Base-by-base conservation (phyloP, 176 grass and related monocot genomes). In the Eleusine coracana region DNA sequence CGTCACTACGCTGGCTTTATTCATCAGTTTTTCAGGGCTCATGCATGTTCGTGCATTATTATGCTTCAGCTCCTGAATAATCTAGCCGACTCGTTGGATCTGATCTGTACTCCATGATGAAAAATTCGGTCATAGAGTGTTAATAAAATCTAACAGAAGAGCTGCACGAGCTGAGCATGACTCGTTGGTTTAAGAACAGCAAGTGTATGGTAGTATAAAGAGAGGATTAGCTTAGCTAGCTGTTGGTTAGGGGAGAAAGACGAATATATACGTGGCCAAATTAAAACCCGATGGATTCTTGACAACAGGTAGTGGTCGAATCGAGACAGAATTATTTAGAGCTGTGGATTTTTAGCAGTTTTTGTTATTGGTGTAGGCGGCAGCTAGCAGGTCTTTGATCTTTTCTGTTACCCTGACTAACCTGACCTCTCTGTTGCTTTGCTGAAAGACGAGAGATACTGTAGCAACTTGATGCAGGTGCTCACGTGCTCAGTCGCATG, bases 51-150 rank as follows among this genome's bases (percentile, higher is more conserved):
- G 70, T 28, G 71, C 81, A 52, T 39, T 23, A 83, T 50, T 3
- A 50, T 83, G 37, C 49, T 71, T 44, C 51, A 18, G 3, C n/a
- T 45, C 13, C 62, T 65, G 28, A 65, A 15, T 1, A 31, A 15
- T 29, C 12, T 14, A 14, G 12, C 10, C 8, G 23, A 45, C 44
- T 46, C 44, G 41, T 60, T 45, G 56, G 75, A 77, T 63, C 74
- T 59, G 73, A 49, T 49, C 52, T 76, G 73, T 39, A 60, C 54
- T 52, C 23, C 36, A 58, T 58, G 54, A 58, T n/a, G 54, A 58
- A 3, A 3, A 58, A n/a, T 58, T 21, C 5, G 18, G 54, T 58
- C 54, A 20, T 58, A 58, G 55, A 16, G 40, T 23, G 34, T 1
- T 61, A n/a, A 3, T 60, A 16, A 52, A 52, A 10, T 11, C 0